These are phyloP conservation scores for Fusarium citri DNA, from an alignment of 2,329 filamentous ascomycete species.

Conservation along the genomic window DNA sequence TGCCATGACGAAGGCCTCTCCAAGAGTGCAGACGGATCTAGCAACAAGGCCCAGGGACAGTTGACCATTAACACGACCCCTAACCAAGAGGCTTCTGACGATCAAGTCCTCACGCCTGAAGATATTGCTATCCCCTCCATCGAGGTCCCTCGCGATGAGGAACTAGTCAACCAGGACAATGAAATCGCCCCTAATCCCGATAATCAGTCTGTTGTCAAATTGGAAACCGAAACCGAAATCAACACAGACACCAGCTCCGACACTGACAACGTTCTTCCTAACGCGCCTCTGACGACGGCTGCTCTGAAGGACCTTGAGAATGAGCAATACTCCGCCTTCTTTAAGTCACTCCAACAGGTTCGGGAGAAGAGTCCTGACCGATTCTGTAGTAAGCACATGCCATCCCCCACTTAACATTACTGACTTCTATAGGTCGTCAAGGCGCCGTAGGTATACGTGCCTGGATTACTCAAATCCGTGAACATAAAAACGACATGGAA, in stretches of 20 bases:
- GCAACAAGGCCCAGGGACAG: background rate
- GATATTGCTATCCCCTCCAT: background rate
- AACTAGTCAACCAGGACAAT: background rate
- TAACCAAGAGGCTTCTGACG: background rate
- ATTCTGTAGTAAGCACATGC: slow-evolving; percentile 1
- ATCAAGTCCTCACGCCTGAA: background rate
- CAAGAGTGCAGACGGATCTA: background rate
- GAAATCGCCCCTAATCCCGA: background rate
- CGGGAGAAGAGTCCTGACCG: background rate
- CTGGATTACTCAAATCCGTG: background rate
- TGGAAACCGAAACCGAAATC: background rate
- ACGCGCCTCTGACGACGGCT: background rate
- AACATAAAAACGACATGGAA: background rate
- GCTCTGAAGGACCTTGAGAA: background rate
- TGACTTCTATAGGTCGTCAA: slow-evolving; percentile 2
- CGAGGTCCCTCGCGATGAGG: background rate
- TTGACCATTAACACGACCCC: background rate
- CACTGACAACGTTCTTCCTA: background rate
- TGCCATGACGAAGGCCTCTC: background rate
- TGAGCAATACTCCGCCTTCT: background rate
- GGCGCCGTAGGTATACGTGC: background rate
- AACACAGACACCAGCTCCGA: background rate
- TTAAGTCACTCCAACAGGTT: background rate
- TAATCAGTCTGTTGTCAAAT: background rate
- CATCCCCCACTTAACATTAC: background rate